These are phyloP conservation scores for Aspergillus clavatus DNA, from an alignment of 2,329 filamentous ascomycete genomes.

Conservation along the genomic window DNA sequence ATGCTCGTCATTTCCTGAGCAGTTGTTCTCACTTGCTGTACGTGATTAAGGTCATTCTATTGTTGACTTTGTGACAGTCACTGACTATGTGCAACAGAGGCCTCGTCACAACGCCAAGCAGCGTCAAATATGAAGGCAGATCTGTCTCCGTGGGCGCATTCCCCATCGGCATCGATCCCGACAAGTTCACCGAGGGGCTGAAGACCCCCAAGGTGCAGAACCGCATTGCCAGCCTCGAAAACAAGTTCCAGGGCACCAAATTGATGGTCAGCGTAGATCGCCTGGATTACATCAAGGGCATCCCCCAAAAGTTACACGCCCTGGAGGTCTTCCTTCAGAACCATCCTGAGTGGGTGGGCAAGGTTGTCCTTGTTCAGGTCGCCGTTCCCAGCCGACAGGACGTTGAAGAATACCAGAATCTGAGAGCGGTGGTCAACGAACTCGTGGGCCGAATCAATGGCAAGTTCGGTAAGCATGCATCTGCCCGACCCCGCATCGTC, in stretches of 20 bases:
- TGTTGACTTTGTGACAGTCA: constrained; percentile 5
- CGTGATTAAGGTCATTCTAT: constrained; percentile 22
- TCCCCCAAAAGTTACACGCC: constrained; percentile 90
- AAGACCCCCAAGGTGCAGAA: constrained; percentile 76
- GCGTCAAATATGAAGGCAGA: constrained; percentile 79
- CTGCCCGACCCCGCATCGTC: background rate
- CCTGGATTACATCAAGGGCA: constrained; percentile 95
- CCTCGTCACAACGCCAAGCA: constrained; percentile 71
- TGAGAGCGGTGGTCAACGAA: constrained; percentile 89
- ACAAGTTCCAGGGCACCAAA: constrained; percentile 89
- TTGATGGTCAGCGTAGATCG: constrained; percentile 92
- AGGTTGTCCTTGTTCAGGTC: constrained; percentile 89
- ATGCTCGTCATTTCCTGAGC: constrained; percentile 94
- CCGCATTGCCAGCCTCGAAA: constrained; percentile 72
- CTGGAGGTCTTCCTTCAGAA: constrained; percentile 91
- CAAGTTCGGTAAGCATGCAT: constrained; percentile 41
- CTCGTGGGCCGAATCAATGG: constrained; percentile 92
- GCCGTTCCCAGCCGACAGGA: constrained; percentile 88
- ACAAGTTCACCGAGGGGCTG: constrained; percentile 84
- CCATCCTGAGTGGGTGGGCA: constrained; percentile 93
- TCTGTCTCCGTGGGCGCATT: constrained; percentile 86
- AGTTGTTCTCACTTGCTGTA: constrained; percentile 84
- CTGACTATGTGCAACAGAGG: constrained; percentile 24
- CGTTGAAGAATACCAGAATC: constrained; percentile 93
- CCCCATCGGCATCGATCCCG: constrained; percentile 91